A percentile compares a stretch with the other conserved stretches of the same genome.
Evolutionary conservation across 2,329 filamentous ascomycete species (phyloP).

Genomic region (Hymenoscyphus occultus): DNA sequence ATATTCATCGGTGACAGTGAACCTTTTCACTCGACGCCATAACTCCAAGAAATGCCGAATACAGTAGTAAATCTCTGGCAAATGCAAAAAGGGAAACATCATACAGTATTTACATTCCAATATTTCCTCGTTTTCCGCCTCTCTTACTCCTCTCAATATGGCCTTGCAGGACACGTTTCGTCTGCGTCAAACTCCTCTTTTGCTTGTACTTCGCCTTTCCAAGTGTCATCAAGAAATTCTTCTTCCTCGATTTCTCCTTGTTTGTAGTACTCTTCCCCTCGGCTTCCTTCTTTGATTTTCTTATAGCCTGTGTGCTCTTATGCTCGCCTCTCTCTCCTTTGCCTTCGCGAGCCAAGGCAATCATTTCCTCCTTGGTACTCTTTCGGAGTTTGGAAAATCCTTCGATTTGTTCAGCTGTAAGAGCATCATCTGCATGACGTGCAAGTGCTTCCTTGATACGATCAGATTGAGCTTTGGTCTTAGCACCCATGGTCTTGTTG

Average conservation of each 20-base stretch:
- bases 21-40: not conserved
- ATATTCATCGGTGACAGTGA: not conserved
- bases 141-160: slow-evolving; percentile 82
- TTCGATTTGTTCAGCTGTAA: slow-evolving; percentile 91
- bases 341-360: slow-evolving; percentile 78
- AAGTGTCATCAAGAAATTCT: slow-evolving; percentile 98
- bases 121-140: slow-evolving; percentile 77
- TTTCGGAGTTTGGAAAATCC: slow-evolving; percentile 79
- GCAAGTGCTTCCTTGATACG: slow-evolving; percentile 42
- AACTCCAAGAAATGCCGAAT: not conserved
- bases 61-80: not conserved
- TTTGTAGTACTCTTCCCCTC: slow-evolving; percentile 97
- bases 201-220: slow-evolving; percentile 95
- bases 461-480: slow-evolving; percentile 38
- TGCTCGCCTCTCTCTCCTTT: slow-evolving; percentile 76
- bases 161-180: slow-evolving; percentile 72
- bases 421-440: slow-evolving; percentile 78
- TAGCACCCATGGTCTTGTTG: slow-evolving; percentile 57
- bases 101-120: slow-evolving; percentile 33
- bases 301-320: slow-evolving; percentile 78
- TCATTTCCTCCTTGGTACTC: slow-evolving; percentile 82
- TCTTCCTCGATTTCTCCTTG: slow-evolving; percentile 92
- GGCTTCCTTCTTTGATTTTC: slow-evolving; percentile 81
- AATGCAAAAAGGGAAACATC: not conserved
- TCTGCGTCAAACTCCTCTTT: slow-evolving; percentile 88